Evolutionary conservation across 805 yeast species (phyloP), one percentile per base, ranked within the genome.

Genomic region (Yamadazyma sp.): DNA sequence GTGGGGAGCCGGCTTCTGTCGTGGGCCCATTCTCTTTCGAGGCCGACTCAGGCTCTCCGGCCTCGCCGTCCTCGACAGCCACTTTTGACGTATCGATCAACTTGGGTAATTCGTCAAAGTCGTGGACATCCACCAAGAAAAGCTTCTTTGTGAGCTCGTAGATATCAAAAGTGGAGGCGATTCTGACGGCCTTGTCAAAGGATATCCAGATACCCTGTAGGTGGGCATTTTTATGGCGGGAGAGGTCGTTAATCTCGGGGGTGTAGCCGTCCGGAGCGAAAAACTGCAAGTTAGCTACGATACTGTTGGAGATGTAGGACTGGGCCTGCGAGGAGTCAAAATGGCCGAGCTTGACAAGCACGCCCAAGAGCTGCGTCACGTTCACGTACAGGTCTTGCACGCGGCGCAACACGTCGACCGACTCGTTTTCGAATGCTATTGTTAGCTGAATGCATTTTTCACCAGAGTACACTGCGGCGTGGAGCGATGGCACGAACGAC

Each of bases 101-200:
- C 40, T 49, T 53, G 6, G 70, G 70, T 18, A 68, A 54, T 39
- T 50, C 52, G 37, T 67, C 71, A 42, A 50, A 67, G 40, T 67
- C 72, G 43, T 68, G 74, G 25, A 68, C 74, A 42, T 68, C 73
- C n/a, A 68, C 57, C 37, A 68, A 50, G 37, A 67, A 65, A 31
- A 68, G 48, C 38, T 48, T 52, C 49, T 67, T 67, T 18, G 57
- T 50, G 30, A 65, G 41, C 35, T 59, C 63, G 48, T 68, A 68
- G 24, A 67, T 48, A 46, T 67, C 71, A 40, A 67, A 65, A 35
- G 59, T 59, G 17, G 59, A 48, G 9, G 71, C 64, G n/a, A 68
- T 41, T 14, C 49, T 39, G 12, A 68, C 69, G 2, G 73, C 72
- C 47, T 60, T 64, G 40, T 67, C 74, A 51, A 65, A 68, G 10